phyloP scores from a whole-genome alignment of 305 asterid genomes.

The Solanum hybrid region DNA sequence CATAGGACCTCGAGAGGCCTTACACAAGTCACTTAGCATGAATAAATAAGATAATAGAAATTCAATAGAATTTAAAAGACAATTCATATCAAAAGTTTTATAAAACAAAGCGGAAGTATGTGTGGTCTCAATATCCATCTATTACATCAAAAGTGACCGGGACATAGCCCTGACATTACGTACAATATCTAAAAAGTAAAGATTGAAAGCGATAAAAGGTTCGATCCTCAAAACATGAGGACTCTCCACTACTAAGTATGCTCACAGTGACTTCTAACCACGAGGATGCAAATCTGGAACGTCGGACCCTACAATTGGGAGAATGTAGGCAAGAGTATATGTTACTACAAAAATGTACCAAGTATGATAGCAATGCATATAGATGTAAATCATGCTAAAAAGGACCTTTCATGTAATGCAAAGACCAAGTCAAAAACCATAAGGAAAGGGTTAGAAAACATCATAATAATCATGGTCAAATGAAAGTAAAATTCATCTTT shows the following conservation, averaged over 20 bases:
- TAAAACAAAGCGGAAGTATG: not conserved
- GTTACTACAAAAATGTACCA: not conserved
- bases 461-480: not conserved
- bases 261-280: not conserved
- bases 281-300: not conserved
- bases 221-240: not conserved
- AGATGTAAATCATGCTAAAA: not conserved
- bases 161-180: not conserved
- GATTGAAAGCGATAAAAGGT: not conserved
- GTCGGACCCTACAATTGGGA: not conserved
- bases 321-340: not conserved
- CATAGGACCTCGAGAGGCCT: not conserved
- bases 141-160: not conserved
- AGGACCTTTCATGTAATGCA: not conserved
- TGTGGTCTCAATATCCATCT: not conserved
- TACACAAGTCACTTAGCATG: too few relatives aligned
- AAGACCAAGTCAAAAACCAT: not conserved
- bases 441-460: not conserved
- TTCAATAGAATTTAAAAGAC: not conserved
- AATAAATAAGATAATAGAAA: not conserved
- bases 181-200: not conserved
- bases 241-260: not conserved
- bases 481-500: not conserved
- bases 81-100: not conserved
- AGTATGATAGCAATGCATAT: not conserved